phyloP scores from a whole-genome alignment of 2,329 filamentous ascomycete species.

The Colletotrichum siamense region DNA sequence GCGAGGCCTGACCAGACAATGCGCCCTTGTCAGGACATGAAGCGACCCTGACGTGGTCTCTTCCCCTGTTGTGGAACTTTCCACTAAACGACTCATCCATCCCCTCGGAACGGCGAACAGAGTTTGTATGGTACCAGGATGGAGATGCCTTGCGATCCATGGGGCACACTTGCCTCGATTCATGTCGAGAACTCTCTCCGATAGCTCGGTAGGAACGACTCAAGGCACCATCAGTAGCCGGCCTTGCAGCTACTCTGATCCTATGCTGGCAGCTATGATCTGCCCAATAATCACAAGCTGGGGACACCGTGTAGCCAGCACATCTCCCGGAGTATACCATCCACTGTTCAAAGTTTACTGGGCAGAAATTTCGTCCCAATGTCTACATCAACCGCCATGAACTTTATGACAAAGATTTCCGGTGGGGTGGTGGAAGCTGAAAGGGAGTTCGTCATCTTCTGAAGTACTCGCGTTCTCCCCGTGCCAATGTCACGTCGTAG shows the following conservation, averaged over 20 bases:
- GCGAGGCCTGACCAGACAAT: not conserved
- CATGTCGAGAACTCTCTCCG: not conserved
- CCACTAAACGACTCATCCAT: not conserved
- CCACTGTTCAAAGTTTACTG: not conserved
- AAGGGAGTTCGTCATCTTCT: not conserved
- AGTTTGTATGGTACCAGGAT: not conserved
- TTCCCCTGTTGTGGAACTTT: not conserved
- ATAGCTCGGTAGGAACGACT: not conserved
- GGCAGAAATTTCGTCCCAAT: not conserved
- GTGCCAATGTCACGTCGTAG: not conserved
- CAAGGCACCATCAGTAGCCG: not conserved
- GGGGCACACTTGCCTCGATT: not conserved
- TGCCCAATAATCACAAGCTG: not conserved
- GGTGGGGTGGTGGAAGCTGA: not conserved
- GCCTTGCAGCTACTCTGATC: not conserved
- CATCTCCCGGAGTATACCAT: not conserved
- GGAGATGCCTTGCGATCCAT: not conserved
- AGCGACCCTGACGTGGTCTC: not conserved
- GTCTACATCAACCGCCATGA: not conserved
- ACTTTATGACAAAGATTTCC: not conserved
- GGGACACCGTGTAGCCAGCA: not conserved
- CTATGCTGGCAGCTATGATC: accelerated
- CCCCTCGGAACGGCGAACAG: not conserved
- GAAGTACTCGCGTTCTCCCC: not conserved
- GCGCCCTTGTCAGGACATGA: not conserved